Evolutionary conservation across 371 early-diverging fungal species (phyloP), one percentile per base, ranked within the genome.

Genomic region (Syncephalastrum sp.): DNA sequence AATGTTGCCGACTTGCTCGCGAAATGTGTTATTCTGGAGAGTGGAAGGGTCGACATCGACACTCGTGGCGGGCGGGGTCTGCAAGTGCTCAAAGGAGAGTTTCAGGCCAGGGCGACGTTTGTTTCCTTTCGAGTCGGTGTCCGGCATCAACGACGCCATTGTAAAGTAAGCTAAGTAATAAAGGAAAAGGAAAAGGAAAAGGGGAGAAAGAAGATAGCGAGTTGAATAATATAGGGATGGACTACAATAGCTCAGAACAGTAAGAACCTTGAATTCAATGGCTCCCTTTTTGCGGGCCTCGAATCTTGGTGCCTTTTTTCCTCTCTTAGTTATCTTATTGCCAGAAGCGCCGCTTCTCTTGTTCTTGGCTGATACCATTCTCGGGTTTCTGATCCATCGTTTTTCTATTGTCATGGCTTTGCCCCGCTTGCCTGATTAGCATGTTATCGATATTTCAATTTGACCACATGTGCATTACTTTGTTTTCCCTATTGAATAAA

Each of bases 1-100:
- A 47, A 77, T 74, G 47, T 71, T 63, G 13, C 69, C 74, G 21
- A 77, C 56, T 50, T 74, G 64, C 52, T 69, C 72, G 49, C 69
- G 63, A 46, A 77, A 71, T 24, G 44, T 61, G 56, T 56, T 59
- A 51, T 45, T 57, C n/a, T 46, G 47, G 25, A 14, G 27, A 38
- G 56, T 13, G 38, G 50, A 41, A 42, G 50, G 45, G 21, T 17
- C 19, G 5, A 54, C 16, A 5, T 53, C 38, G 8, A 49, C 27
- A 10, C 52, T 25, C 12, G 53, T 29, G 27, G 65, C 51, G 16
- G 61, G 57, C 10, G 65, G 42, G 6, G 53, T 45, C 44, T 66
- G 61, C 50, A 66, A 46, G 27, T 58, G 61, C 16, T 57, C 61
- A 47, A 56, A 57, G 8, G 66, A 58, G 8, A 66, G 52, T 19